Percentiles rank a stretch among this genome's conserved stretches.
Evolutionary conservation across 371 early-diverging fungal species (phyloP).

Genomic region (Nosema muscidifuracis): DNA sequence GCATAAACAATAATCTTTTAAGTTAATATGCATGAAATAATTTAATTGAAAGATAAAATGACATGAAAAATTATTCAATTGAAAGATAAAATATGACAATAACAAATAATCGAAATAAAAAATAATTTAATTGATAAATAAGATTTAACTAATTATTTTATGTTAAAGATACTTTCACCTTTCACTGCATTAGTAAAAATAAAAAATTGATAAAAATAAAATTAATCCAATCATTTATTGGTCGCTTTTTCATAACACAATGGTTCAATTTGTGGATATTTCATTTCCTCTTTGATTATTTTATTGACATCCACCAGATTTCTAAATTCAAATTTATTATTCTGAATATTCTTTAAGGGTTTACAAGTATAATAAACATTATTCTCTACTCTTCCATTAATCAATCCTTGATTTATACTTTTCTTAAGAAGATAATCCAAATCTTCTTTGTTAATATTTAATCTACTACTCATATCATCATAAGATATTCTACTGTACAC

Average conservation of each 20-base stretch:
- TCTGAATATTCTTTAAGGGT: background rate
- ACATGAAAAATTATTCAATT: too few species aligned
- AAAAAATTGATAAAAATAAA: too few species aligned
- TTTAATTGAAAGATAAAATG: too few species aligned
- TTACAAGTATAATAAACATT: constrained; percentile 23
- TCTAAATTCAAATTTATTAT: constrained; percentile 9
- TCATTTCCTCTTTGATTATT: constrained; percentile 34
- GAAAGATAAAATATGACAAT: too few species aligned
- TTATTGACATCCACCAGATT: constrained; percentile 14
- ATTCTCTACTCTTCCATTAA: constrained; percentile 23
- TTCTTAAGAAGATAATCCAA: constrained; percentile 30
- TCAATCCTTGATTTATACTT: constrained; percentile 24
- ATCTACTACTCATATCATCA: constrained; percentile 26
- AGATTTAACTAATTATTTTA: too few species aligned
- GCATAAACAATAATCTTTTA: background rate
- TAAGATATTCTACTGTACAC: constrained; percentile 34
- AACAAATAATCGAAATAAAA: too few species aligned
- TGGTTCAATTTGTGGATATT: constrained; percentile 35
- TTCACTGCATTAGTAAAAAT: too few species aligned
- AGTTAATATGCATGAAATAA: background rate
- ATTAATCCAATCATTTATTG: too few species aligned
- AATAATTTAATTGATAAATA: too few species aligned
- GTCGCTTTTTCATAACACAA: constrained; percentile 33
- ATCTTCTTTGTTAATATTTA: constrained; percentile 23
- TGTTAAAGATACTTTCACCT: too few species aligned